A percentile compares a stretch with the other conserved stretches of the same genome.
phyloP scores from a whole-genome alignment of 768 basidiomycete genomes.

The Tulasnella sp. region DNA sequence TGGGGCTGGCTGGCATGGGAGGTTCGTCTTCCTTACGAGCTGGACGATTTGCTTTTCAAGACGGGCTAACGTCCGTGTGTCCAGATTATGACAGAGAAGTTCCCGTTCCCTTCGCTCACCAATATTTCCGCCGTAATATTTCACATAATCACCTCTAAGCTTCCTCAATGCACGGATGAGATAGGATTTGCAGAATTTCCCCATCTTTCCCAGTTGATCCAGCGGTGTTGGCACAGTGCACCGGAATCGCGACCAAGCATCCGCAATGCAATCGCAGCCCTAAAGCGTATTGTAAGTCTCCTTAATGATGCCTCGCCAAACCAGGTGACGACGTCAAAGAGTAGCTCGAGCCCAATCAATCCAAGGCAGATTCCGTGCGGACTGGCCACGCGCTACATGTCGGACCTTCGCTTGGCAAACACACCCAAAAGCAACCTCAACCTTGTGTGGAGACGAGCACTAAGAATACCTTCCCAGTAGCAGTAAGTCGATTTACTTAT shows the following conservation, averaged over 20 bases:
- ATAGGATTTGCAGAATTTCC: background rate
- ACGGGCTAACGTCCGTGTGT: background rate
- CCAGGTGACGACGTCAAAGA: no score
- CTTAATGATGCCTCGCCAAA: no score
- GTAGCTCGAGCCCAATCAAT: no score
- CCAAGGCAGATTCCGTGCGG: no score
- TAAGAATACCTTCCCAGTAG: no score
- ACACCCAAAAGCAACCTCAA: no score
- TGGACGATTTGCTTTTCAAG: background rate
- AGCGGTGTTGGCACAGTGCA: background rate
- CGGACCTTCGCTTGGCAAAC: no score
- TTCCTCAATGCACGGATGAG: background rate
- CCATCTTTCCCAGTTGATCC: background rate
- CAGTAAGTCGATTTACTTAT: no score
- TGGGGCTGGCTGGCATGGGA: constrained; percentile 3
- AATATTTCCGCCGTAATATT: background rate
- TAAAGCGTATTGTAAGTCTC: no score
- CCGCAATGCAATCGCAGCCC: no score
- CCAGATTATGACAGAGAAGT: background rate
- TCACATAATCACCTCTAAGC: background rate
- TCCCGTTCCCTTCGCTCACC: background rate
- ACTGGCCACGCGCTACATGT: no score
- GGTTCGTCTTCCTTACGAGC: background rate
- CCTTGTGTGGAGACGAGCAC: no score
- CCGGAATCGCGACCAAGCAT: background rate